Percentiles rank a stretch among this genome's conserved stretches.
Evolutionary conservation across 2,329 filamentous ascomycete species (phyloP).

Genomic region (Microcyclosporella mali): DNA sequence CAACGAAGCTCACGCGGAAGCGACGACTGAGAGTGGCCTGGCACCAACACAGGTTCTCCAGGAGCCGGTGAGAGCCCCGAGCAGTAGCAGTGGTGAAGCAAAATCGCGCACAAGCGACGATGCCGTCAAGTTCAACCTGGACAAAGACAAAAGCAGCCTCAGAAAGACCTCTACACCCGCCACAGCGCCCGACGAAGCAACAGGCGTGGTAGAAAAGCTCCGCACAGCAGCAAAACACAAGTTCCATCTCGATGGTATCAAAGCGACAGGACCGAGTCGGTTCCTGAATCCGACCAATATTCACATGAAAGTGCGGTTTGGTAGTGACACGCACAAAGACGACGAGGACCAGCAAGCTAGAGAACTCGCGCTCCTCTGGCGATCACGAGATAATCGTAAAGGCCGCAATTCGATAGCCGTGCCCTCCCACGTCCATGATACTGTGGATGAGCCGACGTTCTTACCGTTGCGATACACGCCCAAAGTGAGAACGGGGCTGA

Average conservation of each 20-base stretch:
- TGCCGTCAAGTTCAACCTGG: not conserved
- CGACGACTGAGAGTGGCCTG: no score
- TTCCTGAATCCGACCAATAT: constrained; percentile 18
- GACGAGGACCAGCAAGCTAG: constrained; percentile 1
- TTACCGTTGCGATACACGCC: constrained; percentile 14
- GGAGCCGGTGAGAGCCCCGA: not conserved
- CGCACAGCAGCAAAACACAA: constrained; percentile 1
- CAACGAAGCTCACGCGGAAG: no score
- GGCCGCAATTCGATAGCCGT: constrained; percentile 22
- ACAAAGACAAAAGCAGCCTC: constrained; percentile 1
- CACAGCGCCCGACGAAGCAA: constrained; percentile 10
- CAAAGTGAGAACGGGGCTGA: constrained; percentile 7
- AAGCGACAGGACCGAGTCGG: constrained; percentile 9
- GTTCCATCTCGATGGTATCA: constrained; percentile 9
- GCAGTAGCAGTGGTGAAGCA: not conserved
- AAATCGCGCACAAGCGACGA: not conserved
- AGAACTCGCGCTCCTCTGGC: constrained; percentile 19
- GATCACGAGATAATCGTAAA: constrained; percentile 22
- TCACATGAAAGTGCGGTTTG: constrained; percentile 12
- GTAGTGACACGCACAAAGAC: constrained; percentile 6
- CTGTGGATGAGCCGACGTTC: constrained; percentile 4
- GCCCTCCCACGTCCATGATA: constrained; percentile 11
- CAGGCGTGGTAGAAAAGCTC: constrained; percentile 14
- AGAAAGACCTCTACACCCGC: constrained; percentile 13
- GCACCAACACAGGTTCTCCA: no score